Conservation (phyloP, 768 basidiomycete genomes). For the Phaeotremella fagi region DNA sequence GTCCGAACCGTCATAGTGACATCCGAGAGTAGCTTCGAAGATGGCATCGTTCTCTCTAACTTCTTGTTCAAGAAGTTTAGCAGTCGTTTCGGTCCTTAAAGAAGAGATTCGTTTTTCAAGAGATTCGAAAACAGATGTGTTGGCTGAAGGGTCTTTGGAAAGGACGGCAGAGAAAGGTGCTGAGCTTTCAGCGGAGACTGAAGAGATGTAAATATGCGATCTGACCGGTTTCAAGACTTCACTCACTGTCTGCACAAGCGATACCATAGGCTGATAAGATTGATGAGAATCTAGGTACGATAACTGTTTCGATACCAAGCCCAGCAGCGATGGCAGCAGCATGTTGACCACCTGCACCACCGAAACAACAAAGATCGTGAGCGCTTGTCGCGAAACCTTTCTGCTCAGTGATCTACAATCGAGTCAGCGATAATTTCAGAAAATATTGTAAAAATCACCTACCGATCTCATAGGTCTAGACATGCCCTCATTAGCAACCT, state of each 20-base stretch:
- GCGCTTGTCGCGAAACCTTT: conserved; percentile 22
- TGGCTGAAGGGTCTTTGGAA: not conserved
- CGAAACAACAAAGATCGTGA: conserved; percentile 56
- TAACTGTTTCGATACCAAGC: conserved; percentile 77
- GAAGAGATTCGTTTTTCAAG: conserved; percentile 40
- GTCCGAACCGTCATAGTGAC: conserved; percentile 30
- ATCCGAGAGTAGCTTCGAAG: conserved; percentile 18
- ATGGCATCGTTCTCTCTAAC: conserved; percentile 4
- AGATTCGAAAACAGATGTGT: not conserved
- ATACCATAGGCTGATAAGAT: conserved; percentile 91
- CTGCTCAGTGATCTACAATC: conserved; percentile 24
- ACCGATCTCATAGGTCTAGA: conserved; percentile 12
- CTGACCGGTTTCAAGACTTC: not conserved
- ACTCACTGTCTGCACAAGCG: conserved; percentile 58
- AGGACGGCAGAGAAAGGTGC: conserved; percentile 2
- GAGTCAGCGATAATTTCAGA: not conserved
- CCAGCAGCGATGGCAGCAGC: conserved; percentile 86
- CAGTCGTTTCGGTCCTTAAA: conserved; percentile 4
- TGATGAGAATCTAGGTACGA: conserved; percentile 87
- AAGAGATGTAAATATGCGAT: not conserved
- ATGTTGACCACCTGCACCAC: conserved; percentile 78
- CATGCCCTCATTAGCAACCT: conserved; percentile 33
- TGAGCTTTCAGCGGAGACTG: not conserved
- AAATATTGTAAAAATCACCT: not conserved
- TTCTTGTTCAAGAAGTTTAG: conserved; percentile 11